phyloP scores from a whole-genome alignment of 306 rosid genomes.

The Mimosa pudica region DNA sequence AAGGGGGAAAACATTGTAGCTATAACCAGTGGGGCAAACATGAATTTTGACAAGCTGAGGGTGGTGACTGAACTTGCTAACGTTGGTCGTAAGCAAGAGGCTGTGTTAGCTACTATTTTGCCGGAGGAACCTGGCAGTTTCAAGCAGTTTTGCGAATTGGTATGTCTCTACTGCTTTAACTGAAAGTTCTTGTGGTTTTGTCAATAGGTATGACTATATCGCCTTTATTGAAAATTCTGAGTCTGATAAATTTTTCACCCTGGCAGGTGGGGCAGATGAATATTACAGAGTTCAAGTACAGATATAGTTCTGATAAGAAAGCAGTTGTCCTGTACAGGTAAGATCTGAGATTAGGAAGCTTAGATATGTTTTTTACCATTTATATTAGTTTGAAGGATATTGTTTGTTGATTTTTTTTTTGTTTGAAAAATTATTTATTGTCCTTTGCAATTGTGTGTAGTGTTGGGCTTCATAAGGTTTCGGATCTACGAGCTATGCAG shows the following conservation, averaged over 20 bases:
- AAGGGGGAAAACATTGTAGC: slow-evolving; percentile 84
- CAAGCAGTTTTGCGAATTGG: slow-evolving; percentile 79
- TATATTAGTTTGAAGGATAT: not conserved
- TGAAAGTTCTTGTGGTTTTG: not conserved
- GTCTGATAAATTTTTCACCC: slow-evolving; percentile 30
- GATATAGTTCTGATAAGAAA: slow-evolving; percentile 57
- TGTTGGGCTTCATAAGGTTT: slow-evolving; percentile 78
- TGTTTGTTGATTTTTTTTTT: slow-evolving; percentile 8
- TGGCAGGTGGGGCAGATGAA: slow-evolving; percentile 78
- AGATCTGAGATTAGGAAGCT: slow-evolving; percentile 20
- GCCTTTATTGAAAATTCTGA: not conserved
- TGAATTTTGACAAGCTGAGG: slow-evolving; percentile 93
- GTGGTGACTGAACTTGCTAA: slow-evolving; percentile 92
- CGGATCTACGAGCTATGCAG: slow-evolving; percentile 69
- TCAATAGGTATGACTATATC: not conserved
- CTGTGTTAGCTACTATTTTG: slow-evolving; percentile 72
- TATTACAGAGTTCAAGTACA: slow-evolving; percentile 89
- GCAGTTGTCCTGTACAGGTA: slow-evolving; percentile 91
- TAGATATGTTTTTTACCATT: not conserved
- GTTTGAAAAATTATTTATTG: not conserved
- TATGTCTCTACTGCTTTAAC: slow-evolving; percentile 39
- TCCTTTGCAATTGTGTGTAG: slow-evolving; percentile 48
- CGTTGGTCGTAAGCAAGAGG: slow-evolving; percentile 94
- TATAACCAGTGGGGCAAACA: slow-evolving; percentile 94
- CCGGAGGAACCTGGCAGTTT: slow-evolving; percentile 93